Percentiles rank a stretch among this genome's conserved stretches.
Evolutionary conservation across 2,329 filamentous ascomycete species (phyloP).

Genomic region (Pseudofabraea citricarpa): DNA sequence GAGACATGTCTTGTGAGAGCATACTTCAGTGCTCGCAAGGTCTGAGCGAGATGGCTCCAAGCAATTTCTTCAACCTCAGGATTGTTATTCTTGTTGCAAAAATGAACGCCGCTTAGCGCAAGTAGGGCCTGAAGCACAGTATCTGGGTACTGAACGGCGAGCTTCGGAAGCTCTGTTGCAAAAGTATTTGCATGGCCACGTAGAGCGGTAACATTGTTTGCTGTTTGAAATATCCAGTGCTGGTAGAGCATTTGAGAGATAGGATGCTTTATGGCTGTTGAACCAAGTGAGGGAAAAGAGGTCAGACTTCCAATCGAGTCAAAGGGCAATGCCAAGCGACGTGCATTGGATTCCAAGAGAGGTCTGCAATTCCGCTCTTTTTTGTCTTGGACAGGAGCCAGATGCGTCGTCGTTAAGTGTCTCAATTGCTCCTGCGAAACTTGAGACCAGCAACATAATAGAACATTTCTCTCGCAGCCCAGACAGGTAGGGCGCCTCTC

Average conservation of each 20-base stretch:
- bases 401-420: neutral
- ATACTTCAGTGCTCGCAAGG: constrained; percentile 2
- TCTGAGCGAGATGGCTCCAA: neutral
- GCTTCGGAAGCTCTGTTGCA: neutral
- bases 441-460: neutral
- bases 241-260: neutral
- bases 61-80: neutral
- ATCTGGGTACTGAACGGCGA: neutral
- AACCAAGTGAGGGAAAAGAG: neutral
- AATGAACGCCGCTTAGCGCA: constrained; percentile 1
- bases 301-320: neutral
- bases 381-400: neutral
- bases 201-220: neutral
- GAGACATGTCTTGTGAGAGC: neutral
- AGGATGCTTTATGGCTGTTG: neutral
- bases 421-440: neutral
- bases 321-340: neutral
- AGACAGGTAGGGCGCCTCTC: neutral
- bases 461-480: neutral
- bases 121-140: neutral
- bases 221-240: neutral
- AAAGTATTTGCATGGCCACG: neutral
- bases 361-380: too few relatives aligned
- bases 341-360: too few relatives aligned
- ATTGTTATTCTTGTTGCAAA: neutral